phyloP scores from a whole-genome alignment of 2,329 filamentous ascomycete genomes.

The Talaromyces islandicus region DNA sequence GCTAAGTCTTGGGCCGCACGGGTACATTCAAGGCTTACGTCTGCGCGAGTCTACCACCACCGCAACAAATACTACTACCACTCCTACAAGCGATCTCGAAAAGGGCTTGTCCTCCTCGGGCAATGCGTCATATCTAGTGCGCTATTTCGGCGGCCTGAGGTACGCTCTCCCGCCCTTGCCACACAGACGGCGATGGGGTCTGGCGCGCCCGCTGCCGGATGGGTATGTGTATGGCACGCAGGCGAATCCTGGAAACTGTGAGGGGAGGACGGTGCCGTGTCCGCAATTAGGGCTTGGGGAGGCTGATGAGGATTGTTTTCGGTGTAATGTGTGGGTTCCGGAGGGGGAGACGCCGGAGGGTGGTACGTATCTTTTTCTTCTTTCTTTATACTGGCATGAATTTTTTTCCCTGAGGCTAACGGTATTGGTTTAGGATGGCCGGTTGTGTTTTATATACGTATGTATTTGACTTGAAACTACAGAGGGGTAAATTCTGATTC shows the following conservation, averaged over 20 bases:
- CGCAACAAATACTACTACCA: neutral
- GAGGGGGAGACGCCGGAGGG: constrained; percentile 35
- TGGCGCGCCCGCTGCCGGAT: constrained; percentile 41
- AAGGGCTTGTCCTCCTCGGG: neutral
- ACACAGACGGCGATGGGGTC: constrained; percentile 42
- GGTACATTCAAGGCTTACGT: constrained; percentile 46
- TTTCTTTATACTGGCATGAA: neutral
- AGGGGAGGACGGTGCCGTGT: constrained; percentile 36
- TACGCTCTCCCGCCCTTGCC: constrained; percentile 52
- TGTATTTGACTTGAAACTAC: constrained; percentile 9
- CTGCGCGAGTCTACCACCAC: constrained; percentile 21
- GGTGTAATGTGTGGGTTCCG: constrained; percentile 52
- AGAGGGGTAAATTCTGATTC: neutral
- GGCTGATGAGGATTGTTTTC: constrained; percentile 49
- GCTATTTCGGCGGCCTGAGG: constrained; percentile 52
- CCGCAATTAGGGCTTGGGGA: constrained; percentile 43
- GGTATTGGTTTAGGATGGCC: constrained; percentile 44
- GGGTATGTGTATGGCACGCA: constrained; percentile 48
- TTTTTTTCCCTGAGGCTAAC: neutral
- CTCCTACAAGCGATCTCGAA: neutral
- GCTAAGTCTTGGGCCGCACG: constrained; percentile 31
- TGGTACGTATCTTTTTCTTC: constrained; percentile 14
- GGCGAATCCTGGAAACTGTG: constrained; percentile 42
- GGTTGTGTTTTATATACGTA: constrained; percentile 53
- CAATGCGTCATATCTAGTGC: constrained; percentile 14